A percentile compares a stretch with the other conserved stretches of the same genome.
Conservation (phyloP, 2,329 filamentous ascomycete species). For the Ophiocordyceps sinensis region DNA sequence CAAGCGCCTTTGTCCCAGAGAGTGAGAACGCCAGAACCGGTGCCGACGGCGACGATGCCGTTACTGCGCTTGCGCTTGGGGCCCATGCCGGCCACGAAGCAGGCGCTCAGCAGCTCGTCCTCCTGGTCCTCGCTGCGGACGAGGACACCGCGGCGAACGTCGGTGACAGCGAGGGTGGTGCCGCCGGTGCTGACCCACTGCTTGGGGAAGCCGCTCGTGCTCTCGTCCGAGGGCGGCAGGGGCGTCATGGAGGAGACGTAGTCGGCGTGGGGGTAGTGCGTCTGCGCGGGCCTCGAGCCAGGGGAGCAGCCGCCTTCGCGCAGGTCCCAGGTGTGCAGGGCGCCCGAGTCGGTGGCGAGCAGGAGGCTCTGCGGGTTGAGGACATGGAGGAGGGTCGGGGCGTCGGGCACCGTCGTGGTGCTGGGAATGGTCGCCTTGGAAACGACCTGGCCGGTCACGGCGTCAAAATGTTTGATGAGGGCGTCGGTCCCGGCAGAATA, state of each 20-base stretch:
- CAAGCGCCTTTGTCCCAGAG: slow-evolving; percentile 90
- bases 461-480: slow-evolving; percentile 43
- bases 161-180: slow-evolving; percentile 79
- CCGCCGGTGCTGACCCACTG: slow-evolving; percentile 93
- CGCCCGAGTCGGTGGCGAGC: slow-evolving; percentile 79
- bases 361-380: slow-evolving; percentile 81
- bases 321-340: slow-evolving; percentile 77
- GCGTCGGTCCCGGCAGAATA: slow-evolving; percentile 51
- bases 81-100: slow-evolving; percentile 63
- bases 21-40: slow-evolving; percentile 66
- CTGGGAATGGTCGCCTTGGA: slow-evolving; percentile 71
- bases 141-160: slow-evolving; percentile 73
- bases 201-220: slow-evolving; percentile 79
- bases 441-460: slow-evolving; percentile 50
- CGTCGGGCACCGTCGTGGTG: slow-evolving; percentile 41
- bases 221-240: slow-evolving; percentile 63
- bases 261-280: slow-evolving; percentile 78
- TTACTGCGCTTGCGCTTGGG: slow-evolving; percentile 51
- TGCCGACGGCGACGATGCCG: slow-evolving; percentile 64
- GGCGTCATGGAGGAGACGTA: slow-evolving; percentile 82
- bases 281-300: slow-evolving; percentile 54
- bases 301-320: slow-evolving; percentile 41
- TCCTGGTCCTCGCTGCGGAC: slow-evolving; percentile 89
- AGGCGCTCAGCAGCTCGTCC: slow-evolving; percentile 74
- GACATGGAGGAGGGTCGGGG: slow-evolving; percentile 67